Base-by-base conservation (phyloP, 2,329 filamentous ascomycete species). In the Lachnellula cervina region DNA sequence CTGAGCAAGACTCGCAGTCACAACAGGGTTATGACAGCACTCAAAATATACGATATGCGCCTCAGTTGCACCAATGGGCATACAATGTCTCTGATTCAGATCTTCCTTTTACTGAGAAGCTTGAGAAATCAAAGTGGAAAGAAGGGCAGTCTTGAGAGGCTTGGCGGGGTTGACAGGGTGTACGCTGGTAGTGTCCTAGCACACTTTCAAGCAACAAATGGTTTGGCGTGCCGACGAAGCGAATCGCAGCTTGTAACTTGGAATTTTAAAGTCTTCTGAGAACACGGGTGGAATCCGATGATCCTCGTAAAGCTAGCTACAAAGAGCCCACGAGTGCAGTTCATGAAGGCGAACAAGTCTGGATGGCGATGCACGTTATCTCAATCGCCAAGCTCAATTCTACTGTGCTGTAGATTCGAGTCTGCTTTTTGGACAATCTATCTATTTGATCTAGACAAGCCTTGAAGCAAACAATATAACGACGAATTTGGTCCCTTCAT, bases 91-190 rank as follows among this genome's bases (percentile, higher is more conserved):
- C 52, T 5, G 40, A 51, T 47, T 34, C 37, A 7, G 52, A 52
- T 1, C 49, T 60, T 13, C 55, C 58, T 5, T 14, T 60, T 23
- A 40, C 21, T 2, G 58, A 60, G 40, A 56, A 49, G 35, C 53
- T 58, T 34, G 58, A 60, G 40, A 58, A 54, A 40, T 40, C 37
- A 17, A 51, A 43, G 16, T 59, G 55, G 55, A 34, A 47, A 21
- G 8, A 17, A 19, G 16, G 11, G n/a, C 11, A 13, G 42, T 44
- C 42, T 44, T 44, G 11, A 44, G 42, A 44, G 7, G 19, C 42
- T 32, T 32, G 9, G 28, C 28, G 9, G 8, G 28, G 28, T 32
- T 32, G 19, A 11, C 42, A 25, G 17, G 42, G 13, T 44, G 17
- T 44, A 44, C 7, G 42, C 23, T 25, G 9, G 11, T 21, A 44